These are phyloP conservation scores for Colletotrichum noveboracense DNA, from an alignment of 2,329 filamentous ascomycete genomes.

Conservation along the genomic window DNA sequence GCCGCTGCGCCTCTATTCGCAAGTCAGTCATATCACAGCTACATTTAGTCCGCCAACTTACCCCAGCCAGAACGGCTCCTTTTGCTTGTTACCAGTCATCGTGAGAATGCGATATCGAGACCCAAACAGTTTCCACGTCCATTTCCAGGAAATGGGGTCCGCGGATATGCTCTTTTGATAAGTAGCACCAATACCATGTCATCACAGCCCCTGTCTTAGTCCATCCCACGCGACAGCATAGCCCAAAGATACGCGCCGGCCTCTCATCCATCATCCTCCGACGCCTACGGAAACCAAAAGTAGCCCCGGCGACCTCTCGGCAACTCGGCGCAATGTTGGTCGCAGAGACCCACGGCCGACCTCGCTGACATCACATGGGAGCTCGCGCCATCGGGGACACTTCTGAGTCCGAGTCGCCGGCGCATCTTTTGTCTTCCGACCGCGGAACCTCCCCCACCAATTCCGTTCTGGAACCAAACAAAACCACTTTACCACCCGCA, in stretches of 20 bases:
- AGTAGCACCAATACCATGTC: background rate
- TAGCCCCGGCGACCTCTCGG: conserved; percentile 11
- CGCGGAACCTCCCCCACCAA: background rate
- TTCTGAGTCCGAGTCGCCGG: background rate
- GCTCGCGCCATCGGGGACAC: background rate
- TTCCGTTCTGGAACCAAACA: background rate
- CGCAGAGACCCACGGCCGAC: background rate
- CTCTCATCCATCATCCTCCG: background rate
- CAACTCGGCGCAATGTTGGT: conserved; percentile 9
- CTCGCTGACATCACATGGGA: conserved; percentile 16
- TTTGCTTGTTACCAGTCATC: conserved; percentile 28
- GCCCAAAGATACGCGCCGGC: background rate
- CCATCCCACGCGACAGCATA: background rate
- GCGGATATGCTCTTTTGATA: conserved; percentile 12
- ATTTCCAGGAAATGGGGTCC: background rate
- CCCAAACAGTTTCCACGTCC: background rate
- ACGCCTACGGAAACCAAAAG: background rate
- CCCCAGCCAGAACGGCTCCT: conserved; percentile 51
- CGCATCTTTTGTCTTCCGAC: conserved; percentile 13
- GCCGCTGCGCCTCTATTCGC: conserved; percentile 44
- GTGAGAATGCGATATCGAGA: background rate
- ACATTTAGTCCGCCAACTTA: conserved; percentile 24
- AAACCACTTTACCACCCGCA: conserved; percentile 10
- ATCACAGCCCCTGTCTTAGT: background rate
- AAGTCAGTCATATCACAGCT: background rate